Conservation (phyloP, 805 yeast species). For the Myxozyma vanderwaltii region DNA sequence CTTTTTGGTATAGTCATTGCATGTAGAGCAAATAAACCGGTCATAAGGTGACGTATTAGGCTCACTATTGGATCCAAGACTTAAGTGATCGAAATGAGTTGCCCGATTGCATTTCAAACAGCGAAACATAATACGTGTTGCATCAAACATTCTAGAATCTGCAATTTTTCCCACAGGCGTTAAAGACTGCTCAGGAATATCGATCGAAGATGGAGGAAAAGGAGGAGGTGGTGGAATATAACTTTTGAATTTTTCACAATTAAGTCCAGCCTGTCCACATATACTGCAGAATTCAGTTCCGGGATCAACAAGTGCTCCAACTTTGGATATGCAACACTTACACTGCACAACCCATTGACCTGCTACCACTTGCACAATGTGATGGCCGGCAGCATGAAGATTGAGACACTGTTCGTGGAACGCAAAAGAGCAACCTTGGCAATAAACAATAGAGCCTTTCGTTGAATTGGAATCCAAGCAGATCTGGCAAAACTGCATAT, state of each 20-base stretch:
- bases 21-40: conserved; percentile 15
- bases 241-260: conserved; percentile 2
- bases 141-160: conserved; percentile 7
- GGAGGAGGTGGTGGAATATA: neutral
- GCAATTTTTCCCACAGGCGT: neutral
- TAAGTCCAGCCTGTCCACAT: conserved; percentile 10
- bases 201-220: neutral
- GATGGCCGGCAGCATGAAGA: neutral
- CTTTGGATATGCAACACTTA: conserved; percentile 8
- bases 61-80: neutral
- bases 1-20: conserved; percentile 7
- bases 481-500: conserved; percentile 13
- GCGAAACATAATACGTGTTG: conserved; percentile 14
- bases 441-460: conserved; percentile 14
- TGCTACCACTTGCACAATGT: conserved; percentile 2
- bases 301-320: neutral
- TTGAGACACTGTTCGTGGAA: conserved; percentile 18
- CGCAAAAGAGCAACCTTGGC: conserved; percentile 31
- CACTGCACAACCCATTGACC: conserved; percentile 17
- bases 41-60: neutral
- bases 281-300: conserved; percentile 17
- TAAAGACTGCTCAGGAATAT: neutral
- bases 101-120: conserved; percentile 22
- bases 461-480: neutral
- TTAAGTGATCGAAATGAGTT: conserved; percentile 14